A percentile compares a stretch with the other conserved stretches of the same genome.
These are phyloP conservation scores for Vigna mungo DNA, from an alignment of 306 rosid species.

Conservation along the genomic window DNA sequence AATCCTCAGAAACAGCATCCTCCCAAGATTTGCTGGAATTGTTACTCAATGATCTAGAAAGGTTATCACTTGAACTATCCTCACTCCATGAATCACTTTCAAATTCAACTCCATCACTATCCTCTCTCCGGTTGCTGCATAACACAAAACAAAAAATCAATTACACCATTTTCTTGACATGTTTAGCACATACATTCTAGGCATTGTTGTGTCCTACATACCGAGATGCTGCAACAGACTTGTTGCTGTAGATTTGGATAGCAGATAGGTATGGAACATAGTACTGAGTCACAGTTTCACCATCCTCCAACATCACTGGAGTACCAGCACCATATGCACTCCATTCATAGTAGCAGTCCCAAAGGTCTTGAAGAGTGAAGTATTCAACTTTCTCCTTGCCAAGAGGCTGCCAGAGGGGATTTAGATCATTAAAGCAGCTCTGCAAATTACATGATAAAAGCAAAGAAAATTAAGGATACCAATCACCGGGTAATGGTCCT, in stretches of 20 bases:
- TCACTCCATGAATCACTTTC: conserved; percentile 86
- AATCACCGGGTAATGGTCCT: conserved; percentile 12
- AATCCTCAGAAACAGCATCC: conserved; percentile 74
- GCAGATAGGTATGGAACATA: conserved; percentile 79
- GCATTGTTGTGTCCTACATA: conserved; percentile 36
- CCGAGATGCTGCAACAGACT: conserved; percentile 61
- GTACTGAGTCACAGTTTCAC: conserved; percentile 59
- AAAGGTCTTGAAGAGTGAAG: conserved; percentile 67
- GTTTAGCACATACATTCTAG: not conserved
- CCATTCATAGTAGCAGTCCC: conserved; percentile 82
- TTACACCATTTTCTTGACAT: not conserved
- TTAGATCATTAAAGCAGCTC: conserved; percentile 63
- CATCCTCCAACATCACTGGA: conserved; percentile 55
- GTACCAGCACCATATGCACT: conserved; percentile 78
- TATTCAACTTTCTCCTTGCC: conserved; percentile 58
- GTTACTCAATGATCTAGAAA: conserved; percentile 66
- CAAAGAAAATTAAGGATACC: conserved; percentile 16
- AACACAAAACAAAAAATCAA: not conserved
- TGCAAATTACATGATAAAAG: conserved; percentile 40
- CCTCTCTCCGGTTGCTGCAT: conserved; percentile 54
- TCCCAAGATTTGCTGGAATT: conserved; percentile 81
- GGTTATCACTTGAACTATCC: conserved; percentile 72
- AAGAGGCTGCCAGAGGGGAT: conserved; percentile 63
- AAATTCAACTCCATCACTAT: conserved; percentile 53
- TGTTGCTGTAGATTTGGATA: conserved; percentile 67